Evolutionary conservation across 108 stramenopile genomes (phyloP), one percentile per base, ranked within the genome.

Genomic region (Cyclostephanos invisitatus): DNA sequence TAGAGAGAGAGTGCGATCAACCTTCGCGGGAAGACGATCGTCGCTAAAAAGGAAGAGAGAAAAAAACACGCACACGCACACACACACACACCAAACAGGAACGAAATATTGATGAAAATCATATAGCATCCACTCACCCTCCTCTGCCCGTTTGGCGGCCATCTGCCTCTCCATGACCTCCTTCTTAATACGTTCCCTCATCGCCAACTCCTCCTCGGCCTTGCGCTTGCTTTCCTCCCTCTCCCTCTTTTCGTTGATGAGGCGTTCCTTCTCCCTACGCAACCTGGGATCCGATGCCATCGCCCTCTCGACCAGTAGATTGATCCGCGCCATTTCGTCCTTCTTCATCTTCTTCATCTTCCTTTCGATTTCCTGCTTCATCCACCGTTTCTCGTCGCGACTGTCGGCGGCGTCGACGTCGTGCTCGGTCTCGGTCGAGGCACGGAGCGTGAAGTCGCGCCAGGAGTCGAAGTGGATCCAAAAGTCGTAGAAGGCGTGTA

Each of bases 341-440:
- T 79, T 89, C 79, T 98, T 99, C 75, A 96, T 74, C 55, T 90
- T 93, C 82, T 93, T 96, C 35, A 96, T 86, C 29, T 83, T 81
- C 14, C 87, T 80, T 56, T 96, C 97, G 72, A 98, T 97, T 81
- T 98, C 97, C 75, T 98, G 96, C 84, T 91, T 85, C 91, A 97
- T 96, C 96, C 96, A 98, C 35, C 99, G 78, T 68, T 98, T 97
- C 74, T 99, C 98, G 64, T 96, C 95, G 5, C 99, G 85, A 57
- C 74, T 85, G 46, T 90, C 92, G 18, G 97, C 99, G 56, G 87
- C 86, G 25, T 98, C 97, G 35, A 86, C 56, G 66, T 93, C 88
- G 70, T 97, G 84, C 54, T 96, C 96, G 20, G 91, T 89, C 29
- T 90, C 87, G 27, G 85, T 84, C 36, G 84, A 49, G 15, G 94